A percentile compares a stretch with the other conserved stretches of the same genome.
Evolutionary conservation across 306 rosid species (phyloP).

Genomic region (Morella rubra): DNA sequence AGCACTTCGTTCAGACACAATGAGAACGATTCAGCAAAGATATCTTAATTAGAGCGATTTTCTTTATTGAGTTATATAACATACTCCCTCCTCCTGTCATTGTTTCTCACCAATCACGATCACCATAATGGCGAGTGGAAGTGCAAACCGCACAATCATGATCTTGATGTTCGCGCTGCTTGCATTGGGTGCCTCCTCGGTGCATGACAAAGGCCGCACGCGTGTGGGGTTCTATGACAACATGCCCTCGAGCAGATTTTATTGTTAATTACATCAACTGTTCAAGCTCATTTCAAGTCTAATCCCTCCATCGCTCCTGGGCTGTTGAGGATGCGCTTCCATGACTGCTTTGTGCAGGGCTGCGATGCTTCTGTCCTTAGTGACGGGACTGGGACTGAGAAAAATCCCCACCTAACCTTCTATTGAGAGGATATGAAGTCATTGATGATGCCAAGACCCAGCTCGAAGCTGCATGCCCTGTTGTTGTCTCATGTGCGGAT

Average conservation of each 20-base stretch:
- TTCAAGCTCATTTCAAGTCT: conserved; percentile 30
- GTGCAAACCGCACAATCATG: not conserved
- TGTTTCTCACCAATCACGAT: too few relatives aligned
- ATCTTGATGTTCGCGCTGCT: conserved; percentile 8
- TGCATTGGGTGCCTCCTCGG: conserved; percentile 8
- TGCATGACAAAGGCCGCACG: conserved; percentile 36
- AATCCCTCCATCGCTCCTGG: conserved; percentile 39
- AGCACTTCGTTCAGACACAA: too few relatives aligned
- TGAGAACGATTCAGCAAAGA: too few relatives aligned
- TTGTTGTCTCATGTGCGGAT: conserved; percentile 56
- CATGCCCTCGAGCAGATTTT: conserved; percentile 45
- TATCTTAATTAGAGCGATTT: too few relatives aligned
- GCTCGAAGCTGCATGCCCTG: conserved; percentile 53
- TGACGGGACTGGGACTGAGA: conserved; percentile 25
- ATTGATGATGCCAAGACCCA: conserved; percentile 46
- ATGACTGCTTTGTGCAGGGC: conserved; percentile 52
- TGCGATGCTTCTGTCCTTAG: conserved; percentile 49
- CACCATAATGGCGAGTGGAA: conserved; percentile 4
- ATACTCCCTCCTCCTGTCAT: too few relatives aligned
- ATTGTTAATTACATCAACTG: conserved; percentile 43
- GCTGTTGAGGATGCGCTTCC: conserved; percentile 48
- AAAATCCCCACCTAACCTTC: conserved; percentile 24
- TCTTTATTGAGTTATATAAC: too few relatives aligned
- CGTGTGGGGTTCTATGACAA: conserved; percentile 33
- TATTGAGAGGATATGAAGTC: conserved; percentile 43